These are phyloP conservation scores for Lecanosticta acicola DNA, from an alignment of 2,329 filamentous ascomycete species.

Conservation along the genomic window DNA sequence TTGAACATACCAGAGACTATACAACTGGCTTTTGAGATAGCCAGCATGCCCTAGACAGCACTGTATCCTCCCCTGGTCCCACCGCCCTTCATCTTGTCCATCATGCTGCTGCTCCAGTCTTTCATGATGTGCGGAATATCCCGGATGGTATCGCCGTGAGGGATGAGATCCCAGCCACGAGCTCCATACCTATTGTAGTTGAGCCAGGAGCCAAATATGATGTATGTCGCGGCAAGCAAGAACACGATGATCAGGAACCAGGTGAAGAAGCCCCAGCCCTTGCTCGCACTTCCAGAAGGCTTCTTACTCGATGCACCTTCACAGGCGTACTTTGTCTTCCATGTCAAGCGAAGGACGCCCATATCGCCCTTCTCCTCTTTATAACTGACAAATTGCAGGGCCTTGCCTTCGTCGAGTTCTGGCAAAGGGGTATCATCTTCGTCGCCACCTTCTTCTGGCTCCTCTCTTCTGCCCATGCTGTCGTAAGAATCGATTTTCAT, in stretches of 20 bases:
- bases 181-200: conserved; percentile 98
- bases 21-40: not conserved
- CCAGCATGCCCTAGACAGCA: conserved; percentile 57
- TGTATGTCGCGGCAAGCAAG: conserved; percentile 76
- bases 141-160: conserved; percentile 85
- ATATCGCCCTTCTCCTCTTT: conserved; percentile 50
- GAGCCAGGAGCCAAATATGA: conserved; percentile 97
- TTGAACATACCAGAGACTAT: conserved; percentile 4
- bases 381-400: conserved; percentile 73
- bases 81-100: conserved; percentile 73
- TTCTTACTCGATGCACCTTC: conserved; percentile 49
- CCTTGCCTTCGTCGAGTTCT: conserved; percentile 51
- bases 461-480: conserved; percentile 41
- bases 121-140: conserved; percentile 89
- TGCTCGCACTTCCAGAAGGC: conserved; percentile 41
- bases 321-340: conserved; percentile 85
- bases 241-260: conserved; percentile 92
- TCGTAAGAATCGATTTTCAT: conserved; percentile 44
- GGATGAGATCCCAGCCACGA: conserved; percentile 88
- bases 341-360: conserved; percentile 68
- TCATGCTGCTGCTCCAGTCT: conserved; percentile 74
- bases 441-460: conserved; percentile 34
- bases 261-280: conserved; percentile 91
- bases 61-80: conserved; percentile 88
- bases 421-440: conserved; percentile 32